Evolutionary conservation across 2,329 filamentous ascomycete species (phyloP), one percentile per base, ranked within the genome.

Genomic region (Harringtonia lauricola): DNA sequence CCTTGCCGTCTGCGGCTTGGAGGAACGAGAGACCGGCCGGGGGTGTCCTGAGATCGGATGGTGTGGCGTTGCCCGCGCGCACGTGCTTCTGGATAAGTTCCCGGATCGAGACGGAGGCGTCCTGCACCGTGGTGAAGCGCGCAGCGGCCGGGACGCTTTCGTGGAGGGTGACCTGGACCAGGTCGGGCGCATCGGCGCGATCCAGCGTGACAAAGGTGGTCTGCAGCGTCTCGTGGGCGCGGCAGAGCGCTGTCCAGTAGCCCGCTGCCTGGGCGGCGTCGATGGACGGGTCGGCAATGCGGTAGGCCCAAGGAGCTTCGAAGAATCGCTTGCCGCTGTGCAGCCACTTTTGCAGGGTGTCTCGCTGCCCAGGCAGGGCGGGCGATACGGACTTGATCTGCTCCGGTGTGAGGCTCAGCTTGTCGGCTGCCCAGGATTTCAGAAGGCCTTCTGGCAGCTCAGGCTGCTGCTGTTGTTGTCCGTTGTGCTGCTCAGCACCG

Each of bases 241-340:
- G 33, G 24, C 41, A 42, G 2, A 42, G 33, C 19, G 15, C 33
- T 6, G 33, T 26, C 41, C 41, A 42, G 26, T 42, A 15, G 7
- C 24, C 33, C 3, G 34, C 41, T 2, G 26, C 41, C 17, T 8
- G 19, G 22, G 42, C n/a, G 13, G 21, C 30, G 19, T 48, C 43
- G 6, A 54, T 17, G 14, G 44, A 45, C 1, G 18, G 17, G 15
- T 47, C 47, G n/a, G 30, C n/a, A 14, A 54, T 22, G 9, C 48
- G 48, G 44, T 49, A 55, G n/a, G 48, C 51, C 53, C 53, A 55
- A 3, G 53, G 53, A 8, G 53, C 50, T 33, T 55, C 53, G 22
- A 54, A 52, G 47, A 55, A 55, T n/a, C 53, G 45, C 44, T 50
- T 53, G 15, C 53, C 53, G 33, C 46, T 49, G 46, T 49, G 40